Percentiles rank a stretch among this genome's conserved stretches.
These are phyloP conservation scores for Scedosporium minutisporum DNA, from an alignment of 2,329 filamentous ascomycete species.

Conservation along the genomic window DNA sequence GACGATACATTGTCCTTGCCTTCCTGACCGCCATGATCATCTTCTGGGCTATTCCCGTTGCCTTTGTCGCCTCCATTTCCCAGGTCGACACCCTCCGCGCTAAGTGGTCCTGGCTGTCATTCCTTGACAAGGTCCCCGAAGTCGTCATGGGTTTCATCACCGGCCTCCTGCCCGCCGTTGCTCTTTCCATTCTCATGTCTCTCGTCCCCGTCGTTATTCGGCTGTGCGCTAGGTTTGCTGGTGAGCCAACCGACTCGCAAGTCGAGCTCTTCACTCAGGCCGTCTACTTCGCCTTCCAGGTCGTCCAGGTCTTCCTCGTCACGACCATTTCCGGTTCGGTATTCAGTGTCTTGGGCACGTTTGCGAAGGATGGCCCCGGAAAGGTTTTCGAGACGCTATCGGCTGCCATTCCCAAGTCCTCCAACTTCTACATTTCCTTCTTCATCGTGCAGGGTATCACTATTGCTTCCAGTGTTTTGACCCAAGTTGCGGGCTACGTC, in stretches of 20 bases:
- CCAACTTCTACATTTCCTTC: constrained; percentile 90
- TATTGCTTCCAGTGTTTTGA: constrained; percentile 61
- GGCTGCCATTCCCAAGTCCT: constrained; percentile 65
- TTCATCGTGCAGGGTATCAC: constrained; percentile 78
- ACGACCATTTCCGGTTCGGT: constrained; percentile 76
- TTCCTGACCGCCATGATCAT: constrained; percentile 71
- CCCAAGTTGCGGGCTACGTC: constrained; percentile 58
- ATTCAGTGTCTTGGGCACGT: constrained; percentile 53
- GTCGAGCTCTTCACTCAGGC: constrained; percentile 87
- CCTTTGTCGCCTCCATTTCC: constrained; percentile 73
- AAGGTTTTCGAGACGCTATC: constrained; percentile 57
- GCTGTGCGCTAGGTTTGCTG: constrained; percentile 63
- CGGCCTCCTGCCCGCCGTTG: constrained; percentile 70
- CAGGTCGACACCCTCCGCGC: constrained; percentile 64
- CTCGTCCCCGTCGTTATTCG: constrained; percentile 71
- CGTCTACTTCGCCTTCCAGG: constrained; percentile 82
- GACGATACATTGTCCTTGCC: constrained; percentile 57
- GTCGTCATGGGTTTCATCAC: constrained; percentile 74
- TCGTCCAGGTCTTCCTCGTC: constrained; percentile 86
- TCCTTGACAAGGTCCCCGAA: constrained; percentile 60
- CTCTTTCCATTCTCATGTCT: constrained; percentile 76
- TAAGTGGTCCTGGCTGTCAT: constrained; percentile 61
- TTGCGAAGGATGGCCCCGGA: constrained; percentile 49
- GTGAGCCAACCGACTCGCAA: constrained; percentile 67
- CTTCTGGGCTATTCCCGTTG: constrained; percentile 74